Conservation (phyloP, 305 asterid species). For the Salvia sclarea region DNA sequence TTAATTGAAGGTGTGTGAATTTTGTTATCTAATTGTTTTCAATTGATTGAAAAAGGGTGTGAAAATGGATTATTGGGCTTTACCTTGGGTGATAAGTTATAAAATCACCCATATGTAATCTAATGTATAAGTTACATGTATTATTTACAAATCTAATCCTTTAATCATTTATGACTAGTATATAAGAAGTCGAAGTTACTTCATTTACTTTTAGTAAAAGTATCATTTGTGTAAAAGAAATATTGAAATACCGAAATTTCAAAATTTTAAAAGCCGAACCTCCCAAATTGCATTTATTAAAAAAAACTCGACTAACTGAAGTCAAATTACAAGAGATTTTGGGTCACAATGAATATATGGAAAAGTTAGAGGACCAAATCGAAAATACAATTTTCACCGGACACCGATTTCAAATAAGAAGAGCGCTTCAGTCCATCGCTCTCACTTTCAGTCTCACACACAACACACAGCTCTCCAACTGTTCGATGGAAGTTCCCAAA, state of each 20-base stretch:
- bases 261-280: background rate
- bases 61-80: no score
- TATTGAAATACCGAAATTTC: background rate
- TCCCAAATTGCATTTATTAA: background rate
- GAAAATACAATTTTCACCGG: background rate
- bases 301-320: background rate
- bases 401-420: slow-evolving; percentile 34
- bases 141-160: no score
- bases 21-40: no score
- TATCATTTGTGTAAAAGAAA: no score
- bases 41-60: no score
- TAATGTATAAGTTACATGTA: no score
- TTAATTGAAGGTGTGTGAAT: no score
- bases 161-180: no score
- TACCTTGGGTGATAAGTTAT: no score
- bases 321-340: slow-evolving; percentile 2
- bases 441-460: slow-evolving; percentile 20
- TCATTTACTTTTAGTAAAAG: no score
- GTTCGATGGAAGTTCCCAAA: slow-evolving; percentile 83
- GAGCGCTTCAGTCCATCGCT: slow-evolving; percentile 42
- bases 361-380: background rate
- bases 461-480: slow-evolving; percentile 30
- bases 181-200: no score
- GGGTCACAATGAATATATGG: slow-evolving; percentile 15
- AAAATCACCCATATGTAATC: no score